Percentiles rank a stretch among this genome's conserved stretches.
These are phyloP conservation scores for Jamesozyma piceae DNA, from an alignment of 805 yeast genomes.

Conservation along the genomic window DNA sequence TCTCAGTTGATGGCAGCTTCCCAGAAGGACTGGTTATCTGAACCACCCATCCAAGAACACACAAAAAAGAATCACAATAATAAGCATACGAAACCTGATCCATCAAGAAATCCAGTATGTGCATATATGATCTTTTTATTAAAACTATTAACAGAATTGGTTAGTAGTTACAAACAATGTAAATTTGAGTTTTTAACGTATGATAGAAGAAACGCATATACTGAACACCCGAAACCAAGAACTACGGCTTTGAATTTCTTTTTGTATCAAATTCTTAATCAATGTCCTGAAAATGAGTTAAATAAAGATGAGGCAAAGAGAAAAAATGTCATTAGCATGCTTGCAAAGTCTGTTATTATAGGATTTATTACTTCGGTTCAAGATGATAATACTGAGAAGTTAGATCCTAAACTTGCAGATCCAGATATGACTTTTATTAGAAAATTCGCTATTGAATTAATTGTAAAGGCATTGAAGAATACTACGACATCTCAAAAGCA, in stretches of 20 bases:
- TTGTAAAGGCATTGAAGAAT: slow-evolving; percentile 54
- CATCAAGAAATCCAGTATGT: slow-evolving; percentile 47
- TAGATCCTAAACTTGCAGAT: slow-evolving; percentile 46
- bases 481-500: slow-evolving; percentile 25
- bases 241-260: slow-evolving; percentile 70
- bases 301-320: slow-evolving; percentile 36
- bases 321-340: slow-evolving; percentile 46
- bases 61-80: slow-evolving; percentile 22
- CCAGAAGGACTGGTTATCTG: slow-evolving; percentile 35
- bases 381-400: slow-evolving; percentile 33
- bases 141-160: slow-evolving; percentile 56
- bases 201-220: slow-evolving; percentile 43
- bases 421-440: slow-evolving; percentile 66
- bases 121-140: slow-evolving; percentile 61
- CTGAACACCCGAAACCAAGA: slow-evolving; percentile 51
- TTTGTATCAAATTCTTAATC: slow-evolving; percentile 60
- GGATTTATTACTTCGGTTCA: slow-evolving; percentile 55
- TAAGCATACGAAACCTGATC: slow-evolving; percentile 27
- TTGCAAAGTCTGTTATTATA: slow-evolving; percentile 52
- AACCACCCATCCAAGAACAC: slow-evolving; percentile 24
- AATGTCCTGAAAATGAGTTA: slow-evolving; percentile 34
- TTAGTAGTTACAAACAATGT: slow-evolving; percentile 70
- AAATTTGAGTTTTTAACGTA: slow-evolving; percentile 76
- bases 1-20: slow-evolving; percentile 52
- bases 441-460: slow-evolving; percentile 60